phyloP scores from a whole-genome alignment of 2,329 filamentous ascomycete species.

The Aureobasidium namibiae region DNA sequence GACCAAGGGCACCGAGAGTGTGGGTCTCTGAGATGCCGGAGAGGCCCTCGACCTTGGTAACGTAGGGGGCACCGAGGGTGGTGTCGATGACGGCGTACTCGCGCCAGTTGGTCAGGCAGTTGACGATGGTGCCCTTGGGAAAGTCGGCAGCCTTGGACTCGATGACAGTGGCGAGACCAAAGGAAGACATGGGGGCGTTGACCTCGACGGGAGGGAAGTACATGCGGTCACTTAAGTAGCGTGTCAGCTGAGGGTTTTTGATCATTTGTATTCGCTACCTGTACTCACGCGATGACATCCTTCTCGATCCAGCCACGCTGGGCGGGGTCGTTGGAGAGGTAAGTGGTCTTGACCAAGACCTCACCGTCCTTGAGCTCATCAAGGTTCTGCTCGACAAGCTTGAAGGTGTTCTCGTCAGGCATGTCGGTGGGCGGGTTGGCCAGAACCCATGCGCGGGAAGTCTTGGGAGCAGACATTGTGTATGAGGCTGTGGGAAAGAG shows the following conservation, averaged over 20 bases:
- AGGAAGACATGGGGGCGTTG: slow-evolving; percentile 32
- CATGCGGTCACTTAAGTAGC: slow-evolving; percentile 29
- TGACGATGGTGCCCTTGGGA: slow-evolving; percentile 30
- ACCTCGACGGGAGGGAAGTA: slow-evolving; percentile 39
- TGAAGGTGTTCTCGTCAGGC: slow-evolving; percentile 23
- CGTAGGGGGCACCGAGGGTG: slow-evolving; percentile 23
- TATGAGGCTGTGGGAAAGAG: not conserved
- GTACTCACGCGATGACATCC: slow-evolving; percentile 15
- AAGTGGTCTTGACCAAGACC: slow-evolving; percentile 39
- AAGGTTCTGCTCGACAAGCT: slow-evolving; percentile 28
- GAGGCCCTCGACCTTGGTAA: slow-evolving; percentile 20
- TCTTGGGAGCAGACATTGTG: slow-evolving; percentile 6
- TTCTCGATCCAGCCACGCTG: slow-evolving; percentile 44
- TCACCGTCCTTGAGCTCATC: slow-evolving; percentile 31
- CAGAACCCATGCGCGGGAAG: slow-evolving; percentile 3
- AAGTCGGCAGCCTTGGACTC: slow-evolving; percentile 26
- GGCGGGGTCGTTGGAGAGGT: slow-evolving; percentile 46
- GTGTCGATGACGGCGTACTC: slow-evolving; percentile 33
- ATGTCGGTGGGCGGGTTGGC: slow-evolving; percentile 9
- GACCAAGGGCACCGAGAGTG: slow-evolving; percentile 40
- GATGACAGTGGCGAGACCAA: slow-evolving; percentile 31
- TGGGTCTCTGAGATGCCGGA: slow-evolving; percentile 34
- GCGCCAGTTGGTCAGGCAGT: slow-evolving; percentile 30
- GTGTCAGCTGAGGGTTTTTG: not conserved
- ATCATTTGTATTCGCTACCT: not conserved